Evolutionary conservation across 164 flowering plant genomes (phyloP), one percentile per base, ranked within the genome.

Genomic region (Brasenia schreberi): DNA sequence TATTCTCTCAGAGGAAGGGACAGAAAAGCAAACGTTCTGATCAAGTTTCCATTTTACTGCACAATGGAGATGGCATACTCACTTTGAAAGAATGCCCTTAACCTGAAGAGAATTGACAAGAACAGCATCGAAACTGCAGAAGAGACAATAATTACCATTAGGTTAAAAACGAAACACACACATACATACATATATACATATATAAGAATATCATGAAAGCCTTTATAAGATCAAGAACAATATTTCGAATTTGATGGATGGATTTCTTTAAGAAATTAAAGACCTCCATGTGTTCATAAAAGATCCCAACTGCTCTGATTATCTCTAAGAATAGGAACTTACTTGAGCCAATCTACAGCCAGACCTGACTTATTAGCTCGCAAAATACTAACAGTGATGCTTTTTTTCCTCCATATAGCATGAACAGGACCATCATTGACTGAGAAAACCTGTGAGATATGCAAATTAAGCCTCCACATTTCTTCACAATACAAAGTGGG

Each of bases 101-200:
- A 89, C 83, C 81, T 85, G 89, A 68, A 95, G 79, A 73, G 96
- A 86, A 74, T 81, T 85, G 74, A 87, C 85, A 74, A 92, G 81
- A 71, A 90, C 71, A 64, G 91, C 97, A 82, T 95, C 89, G 71
- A 85, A 95, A 80, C 99, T 95, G 86, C 87, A 82, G 49, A 56
- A 56, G 16, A 11, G 1, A 56, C 12, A 56, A 56, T 2, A 56
- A n/a, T 11, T 56, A 56, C n/a, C n/a, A n/a, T 56, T n/a, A 12
- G 59, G 27, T 23, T 23, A 23, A 0, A 23, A 23, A 23, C 2
- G 27, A 23, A 23, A 23, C 27, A 23, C 27, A 23, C 27, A 23
- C 27, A 23, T 2, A 23, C 27, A 23, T 2, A 23, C 27, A 23
- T 2, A 23, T 23, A 23, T 23, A 23, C 27, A 23, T 23, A 23